A percentile compares a stretch with the other conserved stretches of the same genome.
phyloP scores from a whole-genome alignment of 2,329 filamentous ascomycete species.

The Aspergillus carbonarius region DNA sequence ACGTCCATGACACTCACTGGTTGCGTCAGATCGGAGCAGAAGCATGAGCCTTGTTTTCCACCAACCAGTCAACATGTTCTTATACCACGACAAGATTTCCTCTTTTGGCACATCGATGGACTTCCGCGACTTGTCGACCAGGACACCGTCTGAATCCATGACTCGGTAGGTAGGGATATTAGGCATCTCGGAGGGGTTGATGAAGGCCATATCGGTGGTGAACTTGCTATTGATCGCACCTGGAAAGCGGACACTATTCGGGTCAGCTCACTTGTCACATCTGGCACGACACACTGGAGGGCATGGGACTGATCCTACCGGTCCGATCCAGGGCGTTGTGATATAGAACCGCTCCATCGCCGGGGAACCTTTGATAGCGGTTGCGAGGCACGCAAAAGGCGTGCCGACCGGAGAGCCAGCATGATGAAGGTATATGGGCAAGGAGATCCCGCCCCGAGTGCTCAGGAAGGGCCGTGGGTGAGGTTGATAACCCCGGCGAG shows the following conservation, averaged over 20 bases:
- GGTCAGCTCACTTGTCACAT: slow-evolving; percentile 11
- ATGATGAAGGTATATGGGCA: background rate
- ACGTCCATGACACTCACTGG: slow-evolving; percentile 83
- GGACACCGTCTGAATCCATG: slow-evolving; percentile 80
- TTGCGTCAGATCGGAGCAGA: slow-evolving; percentile 12
- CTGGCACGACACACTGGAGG: background rate
- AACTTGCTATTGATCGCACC: slow-evolving; percentile 96
- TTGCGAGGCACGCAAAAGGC: slow-evolving; percentile 9
- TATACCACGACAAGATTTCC: slow-evolving; percentile 62
- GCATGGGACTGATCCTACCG: slow-evolving; percentile 46
- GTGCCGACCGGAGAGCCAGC: background rate
- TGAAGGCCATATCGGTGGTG: slow-evolving; percentile 74
- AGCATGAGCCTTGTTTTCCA: background rate
- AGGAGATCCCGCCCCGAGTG: background rate
- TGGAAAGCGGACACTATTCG: slow-evolving; percentile 67
- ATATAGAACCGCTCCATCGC: slow-evolving; percentile 56
- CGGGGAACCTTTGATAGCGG: slow-evolving; percentile 16
- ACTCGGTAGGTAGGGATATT: slow-evolving; percentile 89
- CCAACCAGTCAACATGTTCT: slow-evolving; percentile 61
- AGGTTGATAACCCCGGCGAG: background rate
- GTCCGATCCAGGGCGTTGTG: slow-evolving; percentile 60
- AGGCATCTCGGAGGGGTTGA: slow-evolving; percentile 67
- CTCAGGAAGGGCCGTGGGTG: background rate
- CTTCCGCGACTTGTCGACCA: slow-evolving; percentile 71
- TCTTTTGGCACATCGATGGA: slow-evolving; percentile 64